Evolutionary conservation across 176 grass and related monocot species (phyloP).

Genomic region (Raddia distichophylla): DNA sequence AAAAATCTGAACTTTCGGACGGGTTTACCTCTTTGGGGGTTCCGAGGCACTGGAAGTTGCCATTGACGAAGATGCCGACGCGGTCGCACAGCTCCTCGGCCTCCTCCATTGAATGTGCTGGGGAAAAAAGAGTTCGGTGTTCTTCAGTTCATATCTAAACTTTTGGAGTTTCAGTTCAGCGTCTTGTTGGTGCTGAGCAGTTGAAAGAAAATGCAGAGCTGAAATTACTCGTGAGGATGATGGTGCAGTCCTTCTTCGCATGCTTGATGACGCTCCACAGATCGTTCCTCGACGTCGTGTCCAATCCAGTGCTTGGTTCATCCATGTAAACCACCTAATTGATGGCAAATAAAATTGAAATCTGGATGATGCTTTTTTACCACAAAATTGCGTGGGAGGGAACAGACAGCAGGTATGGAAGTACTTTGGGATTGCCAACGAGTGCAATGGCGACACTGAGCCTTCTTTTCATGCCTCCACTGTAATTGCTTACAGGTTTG

Average conservation of each 20-base stretch:
- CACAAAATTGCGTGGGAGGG: background rate
- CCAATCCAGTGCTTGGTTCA: slow-evolving; percentile 88
- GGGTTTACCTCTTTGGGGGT: slow-evolving; percentile 77
- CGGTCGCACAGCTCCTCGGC: slow-evolving; percentile 80
- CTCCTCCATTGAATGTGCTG: slow-evolving; percentile 99
- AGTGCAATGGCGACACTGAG: slow-evolving; percentile 92
- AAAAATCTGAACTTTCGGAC: background rate
- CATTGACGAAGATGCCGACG: slow-evolving; percentile 78
- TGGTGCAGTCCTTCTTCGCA: slow-evolving; percentile 80
- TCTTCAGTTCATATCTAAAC: background rate
- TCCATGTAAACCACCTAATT: slow-evolving; percentile 93
- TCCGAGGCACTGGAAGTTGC: slow-evolving; percentile 82
- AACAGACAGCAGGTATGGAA: background rate
- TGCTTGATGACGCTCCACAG: slow-evolving; percentile 83
- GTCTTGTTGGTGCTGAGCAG: background rate
- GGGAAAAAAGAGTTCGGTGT: slow-evolving; percentile 4
- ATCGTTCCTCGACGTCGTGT: slow-evolving; percentile 71
- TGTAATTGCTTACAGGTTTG: slow-evolving; percentile 80
- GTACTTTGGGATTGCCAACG: slow-evolving; percentile 72
- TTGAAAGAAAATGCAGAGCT: background rate
- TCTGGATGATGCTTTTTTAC: background rate
- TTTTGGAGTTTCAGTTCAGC: background rate
- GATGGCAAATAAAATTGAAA: background rate
- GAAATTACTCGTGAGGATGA: slow-evolving; percentile 88
- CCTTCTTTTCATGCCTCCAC: slow-evolving; percentile 96